Evolutionary conservation across 768 basidiomycete genomes (phyloP).

Genomic region (Strobilomyces confusus): DNA sequence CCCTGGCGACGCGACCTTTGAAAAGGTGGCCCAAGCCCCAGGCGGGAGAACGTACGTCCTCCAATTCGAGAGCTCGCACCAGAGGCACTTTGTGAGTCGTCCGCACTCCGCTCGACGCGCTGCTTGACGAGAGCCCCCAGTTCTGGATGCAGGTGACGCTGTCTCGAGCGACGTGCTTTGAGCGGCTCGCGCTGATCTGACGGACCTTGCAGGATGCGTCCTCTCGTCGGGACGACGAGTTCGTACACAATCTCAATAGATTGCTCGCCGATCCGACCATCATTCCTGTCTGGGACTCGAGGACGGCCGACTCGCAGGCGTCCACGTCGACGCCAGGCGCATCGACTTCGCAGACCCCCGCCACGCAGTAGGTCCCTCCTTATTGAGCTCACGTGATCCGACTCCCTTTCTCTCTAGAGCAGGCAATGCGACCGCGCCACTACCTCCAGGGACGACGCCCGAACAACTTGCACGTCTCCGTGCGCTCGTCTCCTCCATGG

Average conservation of each 20-base stretch:
- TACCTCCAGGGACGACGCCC: slow-evolving; percentile 36
- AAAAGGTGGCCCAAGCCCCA: slow-evolving; percentile 62
- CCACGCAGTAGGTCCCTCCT: slow-evolving; percentile 19
- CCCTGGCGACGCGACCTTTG: slow-evolving; percentile 80
- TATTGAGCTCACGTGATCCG: background rate
- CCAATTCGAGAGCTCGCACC: slow-evolving; percentile 87
- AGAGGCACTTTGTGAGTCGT: slow-evolving; percentile 79
- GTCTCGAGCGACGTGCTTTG: background rate
- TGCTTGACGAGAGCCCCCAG: slow-evolving; percentile 35
- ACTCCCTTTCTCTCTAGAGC: slow-evolving; percentile 3
- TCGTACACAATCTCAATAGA: slow-evolving; percentile 66
- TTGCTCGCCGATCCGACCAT: slow-evolving; percentile 65
- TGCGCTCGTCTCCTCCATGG: slow-evolving; percentile 46
- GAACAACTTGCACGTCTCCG: slow-evolving; percentile 66
- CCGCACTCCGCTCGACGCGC: background rate
- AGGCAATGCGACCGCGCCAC: slow-evolving; percentile 2
- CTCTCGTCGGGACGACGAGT: slow-evolving; percentile 63
- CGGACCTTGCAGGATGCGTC: slow-evolving; percentile 54
- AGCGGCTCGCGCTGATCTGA: background rate
- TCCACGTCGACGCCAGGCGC: slow-evolving; percentile 40
- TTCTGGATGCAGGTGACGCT: slow-evolving; percentile 80
- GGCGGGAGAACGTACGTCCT: slow-evolving; percentile 79
- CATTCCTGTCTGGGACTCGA: slow-evolving; percentile 53
- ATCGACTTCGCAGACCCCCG: slow-evolving; percentile 34
- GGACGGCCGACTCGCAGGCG: slow-evolving; percentile 37